phyloP scores from a whole-genome alignment of 2,329 filamentous ascomycete species.

The Botrytis deweyae region DNA sequence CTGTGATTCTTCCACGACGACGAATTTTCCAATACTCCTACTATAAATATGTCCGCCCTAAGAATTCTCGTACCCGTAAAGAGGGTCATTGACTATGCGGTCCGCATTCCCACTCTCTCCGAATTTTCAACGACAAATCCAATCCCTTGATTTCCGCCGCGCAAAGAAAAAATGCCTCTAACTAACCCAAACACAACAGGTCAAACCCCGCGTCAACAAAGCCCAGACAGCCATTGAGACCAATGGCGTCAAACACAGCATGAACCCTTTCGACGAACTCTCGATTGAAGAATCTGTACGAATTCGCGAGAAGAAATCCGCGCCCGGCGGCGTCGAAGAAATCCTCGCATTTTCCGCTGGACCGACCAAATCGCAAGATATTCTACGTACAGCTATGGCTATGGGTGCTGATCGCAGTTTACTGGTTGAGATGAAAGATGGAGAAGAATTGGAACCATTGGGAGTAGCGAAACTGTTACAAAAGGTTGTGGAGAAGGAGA shows the following conservation, averaged over 20 bases:
- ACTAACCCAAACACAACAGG: slow-evolving; percentile 43
- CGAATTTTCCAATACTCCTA: background rate
- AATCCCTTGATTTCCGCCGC: background rate
- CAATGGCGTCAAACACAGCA: slow-evolving; percentile 89
- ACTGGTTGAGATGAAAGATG: slow-evolving; percentile 78
- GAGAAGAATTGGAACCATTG: slow-evolving; percentile 80
- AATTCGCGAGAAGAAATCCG: slow-evolving; percentile 81
- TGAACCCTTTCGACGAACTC: slow-evolving; percentile 99
- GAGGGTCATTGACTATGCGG: slow-evolving; percentile 84
- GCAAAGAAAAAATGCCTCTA: background rate
- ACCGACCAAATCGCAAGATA: slow-evolving; percentile 81
- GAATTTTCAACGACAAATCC: background rate
- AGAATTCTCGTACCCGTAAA: slow-evolving; percentile 80
- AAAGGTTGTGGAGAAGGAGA: slow-evolving; percentile 77
- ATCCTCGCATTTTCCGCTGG: slow-evolving; percentile 89
- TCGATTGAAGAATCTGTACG: slow-evolving; percentile 95
- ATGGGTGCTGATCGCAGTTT: slow-evolving; percentile 95
- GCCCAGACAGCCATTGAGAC: slow-evolving; percentile 86
- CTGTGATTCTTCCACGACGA: slow-evolving; percentile 4
- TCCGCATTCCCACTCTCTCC: slow-evolving; percentile 38
- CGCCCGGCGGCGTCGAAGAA: slow-evolving; percentile 75
- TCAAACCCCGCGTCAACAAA: slow-evolving; percentile 70
- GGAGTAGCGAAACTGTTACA: slow-evolving; percentile 87
- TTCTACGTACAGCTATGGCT: slow-evolving; percentile 94
- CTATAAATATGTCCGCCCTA: slow-evolving; percentile 57